These are phyloP conservation scores for Exophiala sp. DNA, from an alignment of 2,329 filamentous ascomycete genomes.

Conservation along the genomic window DNA sequence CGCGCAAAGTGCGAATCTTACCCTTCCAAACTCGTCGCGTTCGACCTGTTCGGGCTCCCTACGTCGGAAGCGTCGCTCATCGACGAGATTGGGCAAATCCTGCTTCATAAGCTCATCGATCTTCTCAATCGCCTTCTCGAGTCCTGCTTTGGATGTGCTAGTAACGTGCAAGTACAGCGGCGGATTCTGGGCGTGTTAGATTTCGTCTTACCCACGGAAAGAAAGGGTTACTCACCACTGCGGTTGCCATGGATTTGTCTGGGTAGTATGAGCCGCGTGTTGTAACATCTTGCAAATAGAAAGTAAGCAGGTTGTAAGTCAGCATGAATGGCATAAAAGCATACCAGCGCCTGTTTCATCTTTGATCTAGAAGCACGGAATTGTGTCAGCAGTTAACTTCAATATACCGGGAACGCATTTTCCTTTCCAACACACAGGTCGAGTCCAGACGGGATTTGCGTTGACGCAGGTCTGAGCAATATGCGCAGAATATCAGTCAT, in stretches of 20 bases:
- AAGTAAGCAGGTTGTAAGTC: constrained; percentile 55
- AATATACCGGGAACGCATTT: not conserved
- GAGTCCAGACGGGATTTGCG: not conserved
- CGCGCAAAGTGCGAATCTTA: constrained; percentile 44
- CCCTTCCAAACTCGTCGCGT: constrained; percentile 84
- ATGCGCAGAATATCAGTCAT: not conserved
- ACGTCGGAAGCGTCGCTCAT: constrained; percentile 86
- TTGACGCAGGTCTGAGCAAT: not conserved
- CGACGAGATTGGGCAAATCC: constrained; percentile 89
- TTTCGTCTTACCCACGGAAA: constrained; percentile 1
- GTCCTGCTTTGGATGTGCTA: constrained; percentile 84
- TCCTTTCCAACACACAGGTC: not conserved
- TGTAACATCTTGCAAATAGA: constrained; percentile 87
- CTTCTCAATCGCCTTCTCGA: constrained; percentile 80
- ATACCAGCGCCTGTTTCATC: constrained; percentile 99
- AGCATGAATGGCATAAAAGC: constrained; percentile 55
- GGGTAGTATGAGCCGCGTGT: constrained; percentile 95
- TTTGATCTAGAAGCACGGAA: constrained; percentile 94
- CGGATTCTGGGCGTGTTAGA: constrained; percentile 62
- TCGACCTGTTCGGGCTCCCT: constrained; percentile 78
- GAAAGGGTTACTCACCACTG: constrained; percentile 63
- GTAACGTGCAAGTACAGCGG: constrained; percentile 94
- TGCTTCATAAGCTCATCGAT: constrained; percentile 96
- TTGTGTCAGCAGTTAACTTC: constrained; percentile 70
- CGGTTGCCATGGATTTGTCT: constrained; percentile 95